A percentile compares a stretch with the other conserved stretches of the same genome.
Evolutionary conservation across 352 stramenopile genomes (phyloP).

Genomic region (Phytophthora sojae): DNA sequence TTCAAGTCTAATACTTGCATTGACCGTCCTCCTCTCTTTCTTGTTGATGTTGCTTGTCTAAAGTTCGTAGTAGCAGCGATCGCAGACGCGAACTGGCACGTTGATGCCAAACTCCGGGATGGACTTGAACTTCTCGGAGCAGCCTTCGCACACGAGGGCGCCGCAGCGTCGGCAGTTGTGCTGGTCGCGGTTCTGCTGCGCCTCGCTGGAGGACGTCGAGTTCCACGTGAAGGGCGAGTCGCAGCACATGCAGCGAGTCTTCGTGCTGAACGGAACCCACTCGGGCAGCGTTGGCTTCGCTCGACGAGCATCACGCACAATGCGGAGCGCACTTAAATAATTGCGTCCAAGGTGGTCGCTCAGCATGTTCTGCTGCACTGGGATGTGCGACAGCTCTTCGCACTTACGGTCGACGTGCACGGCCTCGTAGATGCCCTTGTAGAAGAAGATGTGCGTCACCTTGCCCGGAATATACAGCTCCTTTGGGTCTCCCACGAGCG

Average conservation of each 20-base stretch:
- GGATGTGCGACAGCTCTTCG: slow-evolving; percentile 74
- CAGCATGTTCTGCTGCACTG: slow-evolving; percentile 89
- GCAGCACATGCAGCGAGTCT: slow-evolving; percentile 90
- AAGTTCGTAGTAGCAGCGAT: slow-evolving; percentile 87
- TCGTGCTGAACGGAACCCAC: slow-evolving; percentile 85
- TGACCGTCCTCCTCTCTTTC: slow-evolving; percentile 1
- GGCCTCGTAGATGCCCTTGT: slow-evolving; percentile 84
- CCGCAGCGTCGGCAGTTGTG: slow-evolving; percentile 91
- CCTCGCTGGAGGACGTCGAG: slow-evolving; percentile 89
- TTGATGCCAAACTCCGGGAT: slow-evolving; percentile 90
- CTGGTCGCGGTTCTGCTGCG: slow-evolving; percentile 90
- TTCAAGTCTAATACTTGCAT: background rate
- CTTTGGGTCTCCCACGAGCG: slow-evolving; percentile 67
- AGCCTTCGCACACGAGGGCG: slow-evolving; percentile 85
- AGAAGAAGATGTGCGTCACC: slow-evolving; percentile 84
- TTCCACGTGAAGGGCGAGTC: slow-evolving; percentile 91
- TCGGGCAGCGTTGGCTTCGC: slow-evolving; percentile 62
- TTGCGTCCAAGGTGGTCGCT: slow-evolving; percentile 83
- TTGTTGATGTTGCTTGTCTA: slow-evolving; percentile 29
- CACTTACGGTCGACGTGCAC: slow-evolving; percentile 84
- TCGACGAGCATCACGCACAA: slow-evolving; percentile 75
- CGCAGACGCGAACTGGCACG: slow-evolving; percentile 83
- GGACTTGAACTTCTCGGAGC: slow-evolving; percentile 85
- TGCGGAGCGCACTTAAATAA: slow-evolving; percentile 82
- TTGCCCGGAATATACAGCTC: slow-evolving; percentile 82